These are phyloP conservation scores for Epichloe sp. DNA, from an alignment of 2,329 filamentous ascomycete species.

Conservation along the genomic window DNA sequence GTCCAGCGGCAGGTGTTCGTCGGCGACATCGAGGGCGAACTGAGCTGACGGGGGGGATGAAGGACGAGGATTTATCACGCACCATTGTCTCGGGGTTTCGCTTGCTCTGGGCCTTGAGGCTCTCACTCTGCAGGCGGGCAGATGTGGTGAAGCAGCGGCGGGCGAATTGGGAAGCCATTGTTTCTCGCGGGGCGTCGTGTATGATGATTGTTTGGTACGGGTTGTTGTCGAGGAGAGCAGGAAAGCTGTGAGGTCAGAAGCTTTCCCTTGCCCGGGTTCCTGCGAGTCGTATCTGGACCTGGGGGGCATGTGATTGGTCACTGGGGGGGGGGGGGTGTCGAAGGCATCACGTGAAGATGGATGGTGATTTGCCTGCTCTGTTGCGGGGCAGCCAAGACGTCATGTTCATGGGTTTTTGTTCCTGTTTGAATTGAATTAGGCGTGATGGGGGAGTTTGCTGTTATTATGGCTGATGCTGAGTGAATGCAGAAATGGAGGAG, in stretches of 20 bases:
- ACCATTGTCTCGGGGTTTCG: conserved; percentile 35
- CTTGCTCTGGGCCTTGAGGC: conserved; percentile 46
- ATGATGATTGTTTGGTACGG: background rate
- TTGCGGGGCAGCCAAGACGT: background rate
- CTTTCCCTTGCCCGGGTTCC: background rate
- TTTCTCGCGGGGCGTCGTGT: conserved; percentile 13
- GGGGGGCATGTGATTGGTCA: conserved; percentile 1
- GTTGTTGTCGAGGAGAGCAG: background rate
- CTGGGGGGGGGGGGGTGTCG: background rate
- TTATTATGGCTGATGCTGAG: too few species aligned
- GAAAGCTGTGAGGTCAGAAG: background rate
- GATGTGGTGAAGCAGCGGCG: conserved; percentile 43
- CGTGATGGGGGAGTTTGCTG: too few species aligned
- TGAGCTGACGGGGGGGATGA: conserved; percentile 2
- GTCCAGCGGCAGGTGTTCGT: background rate
- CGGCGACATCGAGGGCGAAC: background rate
- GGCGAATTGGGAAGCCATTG: conserved; percentile 44
- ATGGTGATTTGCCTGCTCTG: too few species aligned
- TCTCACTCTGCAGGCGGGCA: conserved; percentile 33
- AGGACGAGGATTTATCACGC: conserved; percentile 22
- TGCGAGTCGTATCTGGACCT: background rate
- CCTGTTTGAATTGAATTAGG: too few species aligned
- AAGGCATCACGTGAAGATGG: background rate
- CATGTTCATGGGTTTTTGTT: background rate
- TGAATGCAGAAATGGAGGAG: too few species aligned